Evolutionary conservation across 306 rosid species (phyloP), one percentile per base, ranked within the genome.

Genomic region (Quercus suber): DNA sequence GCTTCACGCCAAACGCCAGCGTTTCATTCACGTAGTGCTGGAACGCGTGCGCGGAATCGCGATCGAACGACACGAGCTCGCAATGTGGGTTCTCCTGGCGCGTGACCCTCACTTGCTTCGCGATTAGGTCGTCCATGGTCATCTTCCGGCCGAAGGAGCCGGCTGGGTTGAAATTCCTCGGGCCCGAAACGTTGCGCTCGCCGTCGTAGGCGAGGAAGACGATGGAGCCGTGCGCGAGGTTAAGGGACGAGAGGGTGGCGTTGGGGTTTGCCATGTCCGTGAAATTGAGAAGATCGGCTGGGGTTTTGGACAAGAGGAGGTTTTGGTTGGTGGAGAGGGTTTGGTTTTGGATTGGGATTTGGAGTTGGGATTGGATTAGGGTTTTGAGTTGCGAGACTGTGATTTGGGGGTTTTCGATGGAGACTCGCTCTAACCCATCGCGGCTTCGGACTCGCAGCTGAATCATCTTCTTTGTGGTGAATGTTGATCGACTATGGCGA

Each of bases 41-140:
- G 78, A 96, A 96, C 19, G 93, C 94, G 79, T 86, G 88, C 28
- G 99, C 99, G 60, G 93, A 89, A 61, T 93, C 97, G 21, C 99
- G 96, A 55, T 96, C 99, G 69, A 96, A 93, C 4, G 99, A 96
- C 58, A 91, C 98, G 57, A 87, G 84, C 30, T 93, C 94, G 63
- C 99, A 91, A 74, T 96, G 96, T 0, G 99, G 93, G 55, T 80
- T 89, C 79, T 96, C 99, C 30, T 96, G 99, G 64, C 96, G 96
- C 12, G 90, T 64, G 64, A 96, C 91, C 31, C 93, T 90, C 96
- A 90, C 90, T 89, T 96, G 99, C 76, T 87, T 93, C 3, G 99
- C 99, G 79, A 96, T 91, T 25, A 96, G 93, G 76, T 96, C 99
- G 55, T 93, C 99, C 99, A 96, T 93, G 6, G 99, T 96, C 99